A percentile compares a stretch with the other conserved stretches of the same genome.
Evolutionary conservation across 2,329 filamentous ascomycete genomes (phyloP).

Genomic region (Periconia sp.): DNA sequence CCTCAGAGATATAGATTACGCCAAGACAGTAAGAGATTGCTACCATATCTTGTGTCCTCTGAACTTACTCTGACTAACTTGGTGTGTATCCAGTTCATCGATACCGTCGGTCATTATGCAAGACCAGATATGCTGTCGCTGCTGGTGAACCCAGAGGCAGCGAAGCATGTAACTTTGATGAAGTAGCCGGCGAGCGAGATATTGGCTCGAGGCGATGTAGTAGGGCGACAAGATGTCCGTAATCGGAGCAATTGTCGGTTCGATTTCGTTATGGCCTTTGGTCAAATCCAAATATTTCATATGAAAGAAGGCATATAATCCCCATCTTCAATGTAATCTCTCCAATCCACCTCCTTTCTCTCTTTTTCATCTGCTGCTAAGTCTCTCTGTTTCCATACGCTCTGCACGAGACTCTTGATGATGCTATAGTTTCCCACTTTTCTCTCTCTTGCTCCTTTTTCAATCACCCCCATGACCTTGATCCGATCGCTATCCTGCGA

Average conservation of each 20-base stretch:
- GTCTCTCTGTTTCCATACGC: conserved; percentile 56
- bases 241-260: too few relatives aligned
- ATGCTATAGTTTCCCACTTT: conserved; percentile 56
- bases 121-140: conserved; percentile 23
- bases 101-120: conserved; percentile 22
- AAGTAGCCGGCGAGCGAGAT: too few relatives aligned
- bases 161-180: conserved; percentile 22
- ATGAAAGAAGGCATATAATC: conserved; percentile 28
- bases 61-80: neutral
- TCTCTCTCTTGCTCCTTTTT: conserved; percentile 51
- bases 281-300: conserved; percentile 15
- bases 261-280: too few relatives aligned
- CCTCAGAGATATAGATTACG: conserved; percentile 27
- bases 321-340: conserved; percentile 42
- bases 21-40: conserved; percentile 14
- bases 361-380: conserved; percentile 44
- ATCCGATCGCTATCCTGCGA: conserved; percentile 52
- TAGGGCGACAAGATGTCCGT: too few relatives aligned
- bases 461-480: conserved; percentile 48
- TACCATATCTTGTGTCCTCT: neutral
- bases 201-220: too few relatives aligned
- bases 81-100: conserved; percentile 10
- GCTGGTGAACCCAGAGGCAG: conserved; percentile 19
- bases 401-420: conserved; percentile 52
- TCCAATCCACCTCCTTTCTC: conserved; percentile 45